Percentiles rank a stretch among this genome's conserved stretches.
These are phyloP conservation scores for Pseudotulostoma volvatum DNA, from an alignment of 495 filamentous ascomycete genomes.

Conservation along the genomic window DNA sequence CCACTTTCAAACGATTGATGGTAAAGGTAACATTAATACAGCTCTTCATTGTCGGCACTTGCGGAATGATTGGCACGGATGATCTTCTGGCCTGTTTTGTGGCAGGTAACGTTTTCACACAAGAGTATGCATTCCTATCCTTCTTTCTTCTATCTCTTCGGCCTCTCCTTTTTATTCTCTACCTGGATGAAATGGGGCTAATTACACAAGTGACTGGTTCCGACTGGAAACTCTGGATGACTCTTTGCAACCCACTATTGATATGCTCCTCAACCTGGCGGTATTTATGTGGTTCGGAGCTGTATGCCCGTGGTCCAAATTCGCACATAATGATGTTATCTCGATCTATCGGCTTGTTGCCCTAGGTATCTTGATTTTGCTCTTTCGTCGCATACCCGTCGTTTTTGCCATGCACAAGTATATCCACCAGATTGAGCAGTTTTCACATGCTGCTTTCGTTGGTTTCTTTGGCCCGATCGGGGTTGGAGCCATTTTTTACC, in stretches of 20 bases:
- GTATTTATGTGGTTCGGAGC: slow-evolving; percentile 90
- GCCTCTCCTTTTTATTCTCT: no score
- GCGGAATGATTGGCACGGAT: slow-evolving; percentile 79
- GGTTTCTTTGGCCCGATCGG: slow-evolving; percentile 93
- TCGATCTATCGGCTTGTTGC: slow-evolving; percentile 63
- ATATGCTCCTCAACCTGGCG: slow-evolving; percentile 69
- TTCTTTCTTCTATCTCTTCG: not conserved
- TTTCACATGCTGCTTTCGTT: slow-evolving; percentile 61
- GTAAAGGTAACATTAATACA: no score
- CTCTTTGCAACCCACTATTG: slow-evolving; percentile 77
- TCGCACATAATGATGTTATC: slow-evolving; percentile 50
- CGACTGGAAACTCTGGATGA: slow-evolving; percentile 77
- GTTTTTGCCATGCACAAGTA: slow-evolving; percentile 56
- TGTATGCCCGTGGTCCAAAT: slow-evolving; percentile 66
- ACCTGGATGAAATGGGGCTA: slow-evolving; percentile 5
- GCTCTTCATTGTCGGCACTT: slow-evolving; percentile 74
- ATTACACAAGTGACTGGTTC: slow-evolving; percentile 57
- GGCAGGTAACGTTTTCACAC: slow-evolving; percentile 80
- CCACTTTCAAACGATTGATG: no score
- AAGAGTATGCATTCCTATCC: slow-evolving; percentile 37
- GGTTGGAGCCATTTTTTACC: slow-evolving; percentile 83
- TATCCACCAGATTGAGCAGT: slow-evolving; percentile 65
- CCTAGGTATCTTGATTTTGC: slow-evolving; percentile 63
- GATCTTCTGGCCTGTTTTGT: slow-evolving; percentile 90
- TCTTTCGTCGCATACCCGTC: slow-evolving; percentile 64